Evolutionary conservation across 177 flowering plant species (phyloP), one percentile per base, ranked within the genome.

Genomic region (Telopea speciosissima): DNA sequence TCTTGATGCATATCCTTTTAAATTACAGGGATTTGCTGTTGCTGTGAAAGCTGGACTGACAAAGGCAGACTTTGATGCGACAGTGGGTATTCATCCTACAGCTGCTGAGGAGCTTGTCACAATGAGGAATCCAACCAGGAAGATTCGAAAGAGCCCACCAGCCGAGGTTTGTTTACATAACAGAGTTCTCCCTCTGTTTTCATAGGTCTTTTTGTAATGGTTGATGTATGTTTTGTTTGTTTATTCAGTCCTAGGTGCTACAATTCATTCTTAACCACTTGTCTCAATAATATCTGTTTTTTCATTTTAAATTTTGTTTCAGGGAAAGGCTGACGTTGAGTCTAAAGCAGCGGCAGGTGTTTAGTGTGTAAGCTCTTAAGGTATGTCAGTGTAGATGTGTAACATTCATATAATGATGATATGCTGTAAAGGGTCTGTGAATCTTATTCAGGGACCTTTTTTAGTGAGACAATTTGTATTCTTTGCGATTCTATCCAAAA

Each of bases 1-100:
- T 68, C 13, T 62, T 72, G 45, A 60, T 62, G 14, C 74, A 14
- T 63, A 23, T 63, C 16, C 62, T 13, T 13, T 68, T 33, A 7
- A 71, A 69, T 45, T 28, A 22, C 81, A 96, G 99, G 99, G 99
- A 65, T 86, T 96, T 83, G 96, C 97, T 24, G 85, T 96, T 74
- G 98, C 98, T 61, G 79, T 96, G 21, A 96, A 89, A 87, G 97
- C 91, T 76, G 99, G 99, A 64, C 80, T 96, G 86, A 91, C 97
- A 24, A 96, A 93, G 80, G 89, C 90, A 60, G 97, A 93, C 76
- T 90, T 93, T 71, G 99, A 96, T 86, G 78, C 86, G 49, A 96
- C 98, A 40, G 85, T 96, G 69, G 99, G 98, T 65, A 83, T 96
- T 76, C 98, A 93, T 74, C 98, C 98, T 14, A 89, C 99, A 68